Percentiles rank a stretch among this genome's conserved stretches.
Evolutionary conservation across 768 basidiomycete species (phyloP).

Genomic region (Guyanaporus albipodus): DNA sequence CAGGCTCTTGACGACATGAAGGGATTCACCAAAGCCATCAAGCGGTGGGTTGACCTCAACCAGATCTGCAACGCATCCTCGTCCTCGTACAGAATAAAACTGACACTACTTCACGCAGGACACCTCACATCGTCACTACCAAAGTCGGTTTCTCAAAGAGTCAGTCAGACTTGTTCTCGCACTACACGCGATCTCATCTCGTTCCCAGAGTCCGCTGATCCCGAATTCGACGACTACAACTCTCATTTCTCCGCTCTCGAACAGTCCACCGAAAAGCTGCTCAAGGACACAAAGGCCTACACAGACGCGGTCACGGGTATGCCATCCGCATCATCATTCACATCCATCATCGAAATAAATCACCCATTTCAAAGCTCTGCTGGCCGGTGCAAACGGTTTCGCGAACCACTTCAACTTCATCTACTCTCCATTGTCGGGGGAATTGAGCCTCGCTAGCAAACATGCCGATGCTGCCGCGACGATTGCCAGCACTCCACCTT

Average conservation of each 20-base stretch:
- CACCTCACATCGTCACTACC: conserved; percentile 84
- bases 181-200: conserved; percentile 1
- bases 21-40: conserved; percentile 74
- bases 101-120: conserved; percentile 43
- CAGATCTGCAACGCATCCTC: conserved; percentile 3
- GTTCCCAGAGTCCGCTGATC: conserved; percentile 67
- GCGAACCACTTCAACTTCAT: conserved; percentile 59
- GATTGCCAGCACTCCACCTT: conserved; percentile 69
- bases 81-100: conserved; percentile 5
- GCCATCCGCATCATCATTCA: background rate
- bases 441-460: conserved; percentile 76
- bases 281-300: conserved; percentile 90
- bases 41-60: conserved; percentile 48
- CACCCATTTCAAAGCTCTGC: conserved; percentile 44
- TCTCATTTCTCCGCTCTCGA: conserved; percentile 77
- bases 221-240: conserved; percentile 86
- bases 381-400: conserved; percentile 61
- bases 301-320: conserved; percentile 74
- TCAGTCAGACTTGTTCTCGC: conserved; percentile 36
- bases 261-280: conserved; percentile 77
- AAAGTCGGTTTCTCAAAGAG: conserved; percentile 94
- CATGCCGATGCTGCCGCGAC: conserved; percentile 77
- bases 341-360: conserved; percentile 2
- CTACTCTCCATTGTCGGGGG: conserved; percentile 65
- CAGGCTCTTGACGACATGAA: conserved; percentile 53